These are phyloP conservation scores for Xylaria digitata DNA, from an alignment of 2,329 filamentous ascomycete genomes.

Conservation along the genomic window DNA sequence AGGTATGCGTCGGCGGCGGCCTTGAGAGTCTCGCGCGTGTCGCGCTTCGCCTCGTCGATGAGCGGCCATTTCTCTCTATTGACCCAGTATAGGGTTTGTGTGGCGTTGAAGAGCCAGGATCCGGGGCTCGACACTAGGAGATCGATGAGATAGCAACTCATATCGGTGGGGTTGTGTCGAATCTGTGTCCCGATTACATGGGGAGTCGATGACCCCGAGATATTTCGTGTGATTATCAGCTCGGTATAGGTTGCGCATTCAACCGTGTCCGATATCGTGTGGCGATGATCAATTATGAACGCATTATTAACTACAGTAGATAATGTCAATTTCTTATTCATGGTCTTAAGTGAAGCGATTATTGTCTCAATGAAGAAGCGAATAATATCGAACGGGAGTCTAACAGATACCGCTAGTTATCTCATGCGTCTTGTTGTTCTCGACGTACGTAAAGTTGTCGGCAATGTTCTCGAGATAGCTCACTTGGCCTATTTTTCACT, in stretches of 20 bases:
- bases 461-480: slow-evolving; percentile 36
- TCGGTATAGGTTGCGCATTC: slow-evolving; percentile 49
- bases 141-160: slow-evolving; percentile 49
- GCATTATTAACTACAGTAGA: slow-evolving; percentile 37
- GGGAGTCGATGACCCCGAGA: slow-evolving; percentile 34
- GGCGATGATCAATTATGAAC: slow-evolving; percentile 46
- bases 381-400: neutral
- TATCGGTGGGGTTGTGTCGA: slow-evolving; percentile 45
- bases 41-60: slow-evolving; percentile 47
- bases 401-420: slow-evolving; percentile 44
- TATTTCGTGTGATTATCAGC: slow-evolving; percentile 45
- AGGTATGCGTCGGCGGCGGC: slow-evolving; percentile 53
- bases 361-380: neutral
- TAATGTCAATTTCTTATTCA: neutral
- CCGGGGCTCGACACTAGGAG: slow-evolving; percentile 49
- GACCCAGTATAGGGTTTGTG: slow-evolving; percentile 51
- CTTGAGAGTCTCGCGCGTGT: slow-evolving; percentile 47
- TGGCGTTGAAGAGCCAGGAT: slow-evolving; percentile 54
- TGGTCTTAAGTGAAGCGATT: neutral
- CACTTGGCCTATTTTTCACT: slow-evolving; percentile 31
- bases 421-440: slow-evolving; percentile 48
- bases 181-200: slow-evolving; percentile 54
- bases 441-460: slow-evolving; percentile 47
- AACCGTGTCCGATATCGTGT: slow-evolving; percentile 49
- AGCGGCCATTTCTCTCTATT: slow-evolving; percentile 48